These are phyloP conservation scores for Boletus insuetus DNA, from an alignment of 768 basidiomycete genomes.

Conservation along the genomic window DNA sequence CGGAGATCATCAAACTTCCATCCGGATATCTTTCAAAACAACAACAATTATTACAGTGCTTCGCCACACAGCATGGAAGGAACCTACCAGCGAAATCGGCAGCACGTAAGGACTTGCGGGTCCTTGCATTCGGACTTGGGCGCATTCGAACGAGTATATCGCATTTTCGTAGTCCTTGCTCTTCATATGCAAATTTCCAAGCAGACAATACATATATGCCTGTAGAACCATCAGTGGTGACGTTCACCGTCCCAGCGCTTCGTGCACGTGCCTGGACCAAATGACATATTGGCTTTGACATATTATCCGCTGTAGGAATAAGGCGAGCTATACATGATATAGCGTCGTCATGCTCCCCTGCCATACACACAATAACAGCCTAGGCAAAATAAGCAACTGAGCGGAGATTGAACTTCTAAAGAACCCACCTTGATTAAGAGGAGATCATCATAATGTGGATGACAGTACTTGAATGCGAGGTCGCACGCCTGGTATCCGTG, in stretches of 20 bases:
- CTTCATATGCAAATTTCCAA: background rate
- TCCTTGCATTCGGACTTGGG: background rate
- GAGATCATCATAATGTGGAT: background rate
- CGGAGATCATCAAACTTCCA: no score
- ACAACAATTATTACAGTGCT: no score
- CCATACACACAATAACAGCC: background rate
- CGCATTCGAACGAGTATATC: background rate
- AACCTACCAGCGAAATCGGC: no score
- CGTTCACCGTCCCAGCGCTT: no score
- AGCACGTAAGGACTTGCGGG: background rate
- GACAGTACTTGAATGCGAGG: background rate
- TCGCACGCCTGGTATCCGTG: no score
- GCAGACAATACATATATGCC: background rate
- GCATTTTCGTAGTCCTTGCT: background rate
- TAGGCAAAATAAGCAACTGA: background rate
- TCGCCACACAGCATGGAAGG: no score
- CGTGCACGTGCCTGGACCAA: background rate
- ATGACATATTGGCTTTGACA: background rate
- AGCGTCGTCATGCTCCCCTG: no score
- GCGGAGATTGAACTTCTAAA: background rate
- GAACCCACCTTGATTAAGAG: background rate
- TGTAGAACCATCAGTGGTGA: background rate
- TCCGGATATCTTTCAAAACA: no score
- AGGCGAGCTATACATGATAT: no score
- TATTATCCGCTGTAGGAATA: no score